phyloP scores from a whole-genome alignment of 2,329 filamentous ascomycete genomes.

The Clarireedia sp. region DNA sequence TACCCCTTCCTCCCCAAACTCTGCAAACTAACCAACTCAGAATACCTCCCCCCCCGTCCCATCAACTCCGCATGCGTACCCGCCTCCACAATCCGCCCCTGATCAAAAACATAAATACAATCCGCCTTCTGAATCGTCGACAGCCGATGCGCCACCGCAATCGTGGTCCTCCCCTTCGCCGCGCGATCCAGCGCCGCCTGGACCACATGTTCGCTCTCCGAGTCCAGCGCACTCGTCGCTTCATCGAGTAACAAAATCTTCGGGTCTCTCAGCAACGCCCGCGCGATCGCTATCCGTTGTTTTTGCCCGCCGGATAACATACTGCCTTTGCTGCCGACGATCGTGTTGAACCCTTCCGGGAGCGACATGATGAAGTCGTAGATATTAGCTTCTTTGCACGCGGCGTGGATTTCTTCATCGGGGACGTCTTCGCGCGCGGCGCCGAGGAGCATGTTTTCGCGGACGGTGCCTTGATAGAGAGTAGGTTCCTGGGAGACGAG shows the following conservation, averaged over 20 bases:
- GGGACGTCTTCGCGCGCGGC: conserved; percentile 56
- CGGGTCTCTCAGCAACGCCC: conserved; percentile 83
- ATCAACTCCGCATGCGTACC: conserved; percentile 72
- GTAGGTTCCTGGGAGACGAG: conserved; percentile 94
- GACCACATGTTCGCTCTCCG: conserved; percentile 70
- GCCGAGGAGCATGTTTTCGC: conserved; percentile 82
- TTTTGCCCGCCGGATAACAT: conserved; percentile 89
- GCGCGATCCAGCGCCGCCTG: conserved; percentile 76
- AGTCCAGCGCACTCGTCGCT: conserved; percentile 70
- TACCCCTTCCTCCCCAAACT: conserved; percentile 49
- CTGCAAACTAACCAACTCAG: conserved; percentile 73
- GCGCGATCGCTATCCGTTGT: conserved; percentile 83
- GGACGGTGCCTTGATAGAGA: conserved; percentile 85
- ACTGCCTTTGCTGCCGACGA: conserved; percentile 80
- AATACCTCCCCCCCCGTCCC: conserved; percentile 63
- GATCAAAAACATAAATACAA: conserved; percentile 93
- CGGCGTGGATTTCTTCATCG: conserved; percentile 66
- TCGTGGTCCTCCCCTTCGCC: conserved; percentile 77
- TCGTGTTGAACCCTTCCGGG: conserved; percentile 60
- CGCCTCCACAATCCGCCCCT: conserved; percentile 75
- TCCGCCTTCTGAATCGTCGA: conserved; percentile 93
- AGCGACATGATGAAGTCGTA: conserved; percentile 65
- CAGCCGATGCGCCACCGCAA: conserved; percentile 86
- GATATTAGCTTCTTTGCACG: conserved; percentile 85
- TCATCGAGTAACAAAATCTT: conserved; percentile 80